Conservation (phyloP, 805 yeast species). For the Blastobotrys peoriensis region DNA sequence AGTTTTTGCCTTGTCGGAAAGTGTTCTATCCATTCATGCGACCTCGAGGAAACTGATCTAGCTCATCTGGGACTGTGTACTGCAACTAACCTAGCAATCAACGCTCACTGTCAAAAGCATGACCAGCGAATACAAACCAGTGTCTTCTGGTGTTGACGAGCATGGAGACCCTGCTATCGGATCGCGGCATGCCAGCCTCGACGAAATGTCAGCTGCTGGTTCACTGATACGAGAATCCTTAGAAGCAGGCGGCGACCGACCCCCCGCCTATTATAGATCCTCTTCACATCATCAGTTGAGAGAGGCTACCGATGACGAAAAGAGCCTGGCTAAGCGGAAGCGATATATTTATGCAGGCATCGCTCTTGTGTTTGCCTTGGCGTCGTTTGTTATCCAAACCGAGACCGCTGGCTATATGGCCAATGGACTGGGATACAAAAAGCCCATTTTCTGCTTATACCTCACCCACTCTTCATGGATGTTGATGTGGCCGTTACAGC, state of each 20-base stretch:
- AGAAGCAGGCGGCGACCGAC: not conserved
- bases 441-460: conserved; percentile 56
- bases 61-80: no score
- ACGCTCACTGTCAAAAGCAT: no score
- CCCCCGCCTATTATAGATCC: not conserved
- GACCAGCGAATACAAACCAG: not conserved
- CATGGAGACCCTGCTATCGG: not conserved
- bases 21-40: no score
- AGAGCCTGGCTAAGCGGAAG: conserved; percentile 5
- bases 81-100: no score
- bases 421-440: conserved; percentile 46
- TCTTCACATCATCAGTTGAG: conserved; percentile 3
- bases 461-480: conserved; percentile 79
- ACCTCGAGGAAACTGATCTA: no score
- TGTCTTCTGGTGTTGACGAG: not conserved
- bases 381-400: conserved; percentile 71
- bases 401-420: conserved; percentile 72
- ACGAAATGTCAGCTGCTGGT: not conserved
- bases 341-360: conserved; percentile 30
- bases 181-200: not conserved
- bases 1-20: no score
- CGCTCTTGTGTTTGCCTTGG: conserved; percentile 44
- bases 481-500: conserved; percentile 66
- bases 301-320: conserved; percentile 3
- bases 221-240: not conserved